phyloP scores from a whole-genome alignment of 176 grass and related monocot species.

The Oryza officinalis region DNA sequence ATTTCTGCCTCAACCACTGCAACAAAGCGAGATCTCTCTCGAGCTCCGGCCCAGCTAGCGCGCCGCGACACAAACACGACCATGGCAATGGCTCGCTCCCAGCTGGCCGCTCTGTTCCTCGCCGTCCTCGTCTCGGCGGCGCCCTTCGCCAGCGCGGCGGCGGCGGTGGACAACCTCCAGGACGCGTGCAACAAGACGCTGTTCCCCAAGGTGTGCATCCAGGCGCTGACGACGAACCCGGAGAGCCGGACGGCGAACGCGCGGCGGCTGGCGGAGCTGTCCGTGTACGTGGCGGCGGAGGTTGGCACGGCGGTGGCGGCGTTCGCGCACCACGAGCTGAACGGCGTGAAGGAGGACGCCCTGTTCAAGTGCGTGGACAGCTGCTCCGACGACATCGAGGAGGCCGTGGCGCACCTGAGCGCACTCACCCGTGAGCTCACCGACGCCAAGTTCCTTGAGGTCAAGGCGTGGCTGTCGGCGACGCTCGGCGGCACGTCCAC shows the following conservation, averaged over 20 bases:
- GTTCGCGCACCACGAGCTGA: conserved; percentile 43
- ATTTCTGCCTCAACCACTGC: background rate
- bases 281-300: conserved; percentile 38
- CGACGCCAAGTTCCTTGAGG: conserved; percentile 48
- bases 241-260: conserved; percentile 30
- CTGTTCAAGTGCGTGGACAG: conserved; percentile 43
- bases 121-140: background rate
- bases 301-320: conserved; percentile 39
- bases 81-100: conserved; percentile 16
- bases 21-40: background rate
- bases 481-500: conserved; percentile 36
- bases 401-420: conserved; percentile 56
- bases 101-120: conserved; percentile 7
- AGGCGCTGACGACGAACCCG: conserved; percentile 31
- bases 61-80: background rate
- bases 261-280: conserved; percentile 47
- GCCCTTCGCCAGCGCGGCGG: background rate
- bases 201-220: conserved; percentile 47
- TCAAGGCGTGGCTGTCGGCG: conserved; percentile 39
- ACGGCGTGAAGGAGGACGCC: background rate
- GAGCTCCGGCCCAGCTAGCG: background rate
- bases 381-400: conserved; percentile 55
- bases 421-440: conserved; percentile 46
- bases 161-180: conserved; percentile 16
- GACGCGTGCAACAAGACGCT: conserved; percentile 49